Evolutionary conservation across 495 filamentous ascomycete genomes (phyloP).

Genomic region (Chaetomidium leptoderma): DNA sequence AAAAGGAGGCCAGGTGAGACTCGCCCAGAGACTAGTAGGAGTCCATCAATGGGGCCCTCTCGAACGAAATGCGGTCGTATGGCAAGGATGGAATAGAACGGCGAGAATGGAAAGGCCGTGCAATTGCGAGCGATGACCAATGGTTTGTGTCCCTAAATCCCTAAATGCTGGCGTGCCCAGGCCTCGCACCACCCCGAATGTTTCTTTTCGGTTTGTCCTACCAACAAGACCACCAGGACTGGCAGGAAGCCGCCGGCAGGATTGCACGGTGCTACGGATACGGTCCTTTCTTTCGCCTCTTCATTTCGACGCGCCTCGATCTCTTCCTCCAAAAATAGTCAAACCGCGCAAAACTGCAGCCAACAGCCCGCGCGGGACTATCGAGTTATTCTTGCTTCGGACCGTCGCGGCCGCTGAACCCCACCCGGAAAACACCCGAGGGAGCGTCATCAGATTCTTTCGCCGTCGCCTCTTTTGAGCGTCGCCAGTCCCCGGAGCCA

Average conservation of each 20-base stretch:
- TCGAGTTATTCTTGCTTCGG: conserved; percentile 9
- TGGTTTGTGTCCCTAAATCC: background rate
- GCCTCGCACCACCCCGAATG: background rate
- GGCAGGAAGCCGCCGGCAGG: background rate
- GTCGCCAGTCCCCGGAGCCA: background rate
- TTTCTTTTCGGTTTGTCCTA: conserved; percentile 5
- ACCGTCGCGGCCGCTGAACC: conserved; percentile 10
- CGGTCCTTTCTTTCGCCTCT: background rate
- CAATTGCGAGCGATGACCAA: conserved; percentile 1
- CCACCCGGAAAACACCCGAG: background rate
- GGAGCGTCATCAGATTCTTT: background rate
- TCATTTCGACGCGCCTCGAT: background rate
- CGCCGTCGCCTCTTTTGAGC: background rate
- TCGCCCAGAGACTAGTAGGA: conserved; percentile 11
- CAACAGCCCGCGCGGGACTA: conserved; percentile 8
- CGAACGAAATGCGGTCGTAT: background rate
- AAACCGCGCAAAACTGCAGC: conserved; percentile 7
- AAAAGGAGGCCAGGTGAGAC: conserved; percentile 19
- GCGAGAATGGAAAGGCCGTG: conserved; percentile 12
- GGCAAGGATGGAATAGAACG: conserved; percentile 5
- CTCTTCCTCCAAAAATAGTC: background rate
- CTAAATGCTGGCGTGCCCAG: background rate
- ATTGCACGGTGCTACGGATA: too few species aligned
- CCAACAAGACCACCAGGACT: background rate
- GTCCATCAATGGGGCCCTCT: conserved; percentile 17